A percentile compares a stretch with the other conserved stretches of the same genome.
phyloP scores from a whole-genome alignment of 2,329 filamentous ascomycete genomes.

The Monilinia polystroma region DNA sequence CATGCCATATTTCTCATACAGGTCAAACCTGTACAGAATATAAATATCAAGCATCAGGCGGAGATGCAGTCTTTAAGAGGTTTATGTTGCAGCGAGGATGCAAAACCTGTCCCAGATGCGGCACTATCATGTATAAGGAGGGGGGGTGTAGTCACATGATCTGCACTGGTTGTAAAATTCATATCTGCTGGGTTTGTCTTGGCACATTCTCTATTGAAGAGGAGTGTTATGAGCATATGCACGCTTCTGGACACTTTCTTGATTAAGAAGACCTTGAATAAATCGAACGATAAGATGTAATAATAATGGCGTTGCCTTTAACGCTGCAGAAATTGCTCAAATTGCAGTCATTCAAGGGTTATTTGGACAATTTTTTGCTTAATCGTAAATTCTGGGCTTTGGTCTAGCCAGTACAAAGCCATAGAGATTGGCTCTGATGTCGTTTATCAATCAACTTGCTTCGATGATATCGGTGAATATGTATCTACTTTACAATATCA shows the following conservation, averaged over 20 bases:
- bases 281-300: not conserved
- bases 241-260: constrained; percentile 15
- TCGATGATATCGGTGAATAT: not conserved
- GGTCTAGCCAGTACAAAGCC: no score
- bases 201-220: constrained; percentile 36
- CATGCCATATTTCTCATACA: constrained; percentile 26
- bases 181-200: constrained; percentile 52
- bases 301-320: no score
- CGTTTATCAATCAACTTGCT: not conserved
- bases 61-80: constrained; percentile 25
- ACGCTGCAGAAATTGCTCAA: no score
- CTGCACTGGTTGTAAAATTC: constrained; percentile 44
- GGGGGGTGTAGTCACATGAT: constrained; percentile 50
- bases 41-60: constrained; percentile 24
- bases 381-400: not conserved
- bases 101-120: constrained; percentile 44
- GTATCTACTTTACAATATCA: not conserved
- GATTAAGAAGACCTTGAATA: no score
- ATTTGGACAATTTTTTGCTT: no score
- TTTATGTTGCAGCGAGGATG: constrained; percentile 42
- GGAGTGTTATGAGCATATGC: constrained; percentile 36
- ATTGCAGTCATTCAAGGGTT: not conserved
- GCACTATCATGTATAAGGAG: constrained; percentile 33
- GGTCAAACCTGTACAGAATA: constrained; percentile 29
- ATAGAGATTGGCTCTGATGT: not conserved